Base-by-base conservation (phyloP, 257 asterid species). In the Verbena officinalis region DNA sequence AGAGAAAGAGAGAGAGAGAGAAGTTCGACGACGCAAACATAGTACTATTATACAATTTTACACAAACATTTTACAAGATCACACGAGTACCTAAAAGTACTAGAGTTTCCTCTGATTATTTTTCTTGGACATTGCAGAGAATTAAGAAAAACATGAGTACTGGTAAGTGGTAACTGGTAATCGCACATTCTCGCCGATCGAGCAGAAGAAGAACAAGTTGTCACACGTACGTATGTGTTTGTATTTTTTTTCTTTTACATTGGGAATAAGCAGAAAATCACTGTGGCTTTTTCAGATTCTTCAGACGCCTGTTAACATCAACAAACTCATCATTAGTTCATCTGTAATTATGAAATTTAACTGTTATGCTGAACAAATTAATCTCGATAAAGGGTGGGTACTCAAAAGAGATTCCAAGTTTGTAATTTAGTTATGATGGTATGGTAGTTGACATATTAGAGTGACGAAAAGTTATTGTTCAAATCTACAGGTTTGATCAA, bases 281-380 rank as follows among this genome's bases (percentile, higher is more conserved):
- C 48, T 66, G 59, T 39, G 56, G 38, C 75, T n/a, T n/a, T n/a
- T 72, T 67, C 39, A 62, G 72, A 67, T 77, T 76, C 81, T 46
- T 72, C 67, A 72, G 23, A 19, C 68, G 59, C 78, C 82, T 76
- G 75, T 34, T 56, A 14, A 16, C 49, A 62, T 38, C 43, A 65
- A 54, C 27, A 34, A 31, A 20, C 12, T 19, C 1, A 54, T 38
- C 8, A 24, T 16, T 45, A 42, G 17, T 16, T 1, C 5, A 15
- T 15, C 15, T 15, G 12, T 40, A 1, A 15, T 10, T 12, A 11
- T 10, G 5, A 30, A 2, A 7, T 30, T 30, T 36, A 36, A 36
- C 10, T 36, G 42, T 36, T n/a, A 36, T 7, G 9, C 9, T 36
- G 42, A 36, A 40, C 45, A 40, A 40, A 40, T n/a, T 9, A 40